phyloP scores from a whole-genome alignment of 345 rosid genomes.

The Salix dunnii region DNA sequence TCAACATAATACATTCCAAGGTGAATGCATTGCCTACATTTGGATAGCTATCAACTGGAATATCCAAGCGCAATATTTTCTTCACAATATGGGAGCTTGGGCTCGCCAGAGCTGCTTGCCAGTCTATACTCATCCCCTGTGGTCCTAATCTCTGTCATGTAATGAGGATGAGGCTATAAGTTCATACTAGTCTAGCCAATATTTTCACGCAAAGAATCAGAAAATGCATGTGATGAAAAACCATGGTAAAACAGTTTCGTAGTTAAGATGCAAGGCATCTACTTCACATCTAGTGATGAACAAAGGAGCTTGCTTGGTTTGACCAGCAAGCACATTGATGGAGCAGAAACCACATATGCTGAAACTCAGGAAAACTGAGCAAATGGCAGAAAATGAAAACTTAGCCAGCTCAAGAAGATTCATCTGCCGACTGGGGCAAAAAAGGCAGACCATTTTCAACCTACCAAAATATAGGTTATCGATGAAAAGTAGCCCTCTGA shows the following conservation, averaged over 20 bases:
- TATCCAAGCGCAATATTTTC: conserved; percentile 91
- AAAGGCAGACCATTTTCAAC: not conserved
- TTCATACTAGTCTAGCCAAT: not conserved
- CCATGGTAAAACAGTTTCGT: not conserved
- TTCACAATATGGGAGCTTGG: conserved; percentile 77
- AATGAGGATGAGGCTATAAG: not conserved
- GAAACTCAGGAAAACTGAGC: not conserved
- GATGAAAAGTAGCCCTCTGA: not conserved
- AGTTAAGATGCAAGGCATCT: not conserved
- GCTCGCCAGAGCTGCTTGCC: conserved; percentile 95
- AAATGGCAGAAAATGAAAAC: not conserved
- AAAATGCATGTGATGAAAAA: not conserved
- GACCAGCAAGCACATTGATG: not conserved
- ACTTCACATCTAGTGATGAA: not conserved
- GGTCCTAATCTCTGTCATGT: conserved; percentile 62
- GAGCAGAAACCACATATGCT: not conserved
- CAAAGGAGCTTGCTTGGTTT: not conserved
- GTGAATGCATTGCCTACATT: conserved; percentile 38
- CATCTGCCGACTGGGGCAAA: not conserved
- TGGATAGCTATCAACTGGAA: conserved; percentile 87
- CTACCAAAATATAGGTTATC: not conserved
- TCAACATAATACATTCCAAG: not conserved
- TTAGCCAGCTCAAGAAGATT: not conserved
- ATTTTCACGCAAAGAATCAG: not conserved
- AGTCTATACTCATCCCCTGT: conserved; percentile 91